Conservation (phyloP, 352 stramenopile species). For the Phytopythium boreale region DNA sequence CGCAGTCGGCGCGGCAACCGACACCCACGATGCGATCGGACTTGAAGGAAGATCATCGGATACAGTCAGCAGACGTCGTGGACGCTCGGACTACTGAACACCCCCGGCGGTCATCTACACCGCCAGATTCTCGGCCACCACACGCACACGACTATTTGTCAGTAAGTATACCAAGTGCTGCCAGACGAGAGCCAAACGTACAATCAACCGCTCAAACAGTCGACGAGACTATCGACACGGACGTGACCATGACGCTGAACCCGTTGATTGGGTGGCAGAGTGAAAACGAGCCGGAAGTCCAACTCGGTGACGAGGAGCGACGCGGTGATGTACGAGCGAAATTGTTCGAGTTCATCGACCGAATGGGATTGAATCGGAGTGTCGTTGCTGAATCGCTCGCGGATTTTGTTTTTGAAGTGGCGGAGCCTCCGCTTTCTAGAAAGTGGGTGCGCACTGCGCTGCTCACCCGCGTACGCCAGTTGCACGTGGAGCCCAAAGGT, state of each 20-base stretch:
- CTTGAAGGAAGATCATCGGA: neutral
- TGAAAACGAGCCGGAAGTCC: neutral
- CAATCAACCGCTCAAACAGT: neutral
- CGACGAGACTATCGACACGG: neutral
- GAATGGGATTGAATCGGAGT: neutral
- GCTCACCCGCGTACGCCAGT: neutral
- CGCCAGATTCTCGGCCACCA: neutral
- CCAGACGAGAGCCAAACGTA: too few species aligned
- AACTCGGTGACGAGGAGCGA: neutral
- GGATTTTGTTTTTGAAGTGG: neutral
- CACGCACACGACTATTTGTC: constrained; percentile 1
- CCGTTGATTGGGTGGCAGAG: neutral
- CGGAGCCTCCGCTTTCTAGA: neutral
- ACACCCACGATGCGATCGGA: neutral
- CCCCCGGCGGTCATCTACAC: neutral
- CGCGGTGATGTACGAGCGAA: neutral
- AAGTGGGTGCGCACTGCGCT: neutral
- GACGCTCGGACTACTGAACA: neutral
- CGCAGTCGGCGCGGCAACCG: neutral
- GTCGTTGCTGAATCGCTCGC: neutral
- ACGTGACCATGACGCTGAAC: neutral
- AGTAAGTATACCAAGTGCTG: constrained; percentile 1
- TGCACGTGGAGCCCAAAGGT: neutral
- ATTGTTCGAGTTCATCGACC: neutral
- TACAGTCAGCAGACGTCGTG: neutral